Evolutionary conservation across 345 rosid species (phyloP), one percentile per base, ranked within the genome.

Genomic region (Citrus sp.): DNA sequence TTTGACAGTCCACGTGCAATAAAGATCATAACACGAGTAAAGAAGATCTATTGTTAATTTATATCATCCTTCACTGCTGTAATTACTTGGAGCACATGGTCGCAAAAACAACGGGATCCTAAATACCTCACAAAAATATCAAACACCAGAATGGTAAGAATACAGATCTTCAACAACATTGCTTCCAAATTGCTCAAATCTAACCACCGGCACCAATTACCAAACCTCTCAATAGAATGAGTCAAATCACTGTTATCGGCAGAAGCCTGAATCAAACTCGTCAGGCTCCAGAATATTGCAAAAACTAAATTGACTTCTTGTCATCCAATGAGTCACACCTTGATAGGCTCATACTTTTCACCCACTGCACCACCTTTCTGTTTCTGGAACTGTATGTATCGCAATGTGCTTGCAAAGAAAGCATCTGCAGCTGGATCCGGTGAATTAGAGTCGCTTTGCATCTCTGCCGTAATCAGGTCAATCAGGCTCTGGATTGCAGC

Each of bases 321-420:
- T 28, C 68, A 63, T 49, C 73, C 13, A 61, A 66, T 67, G 40
- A 67, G 10, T 86, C 89, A 95, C 77, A 81, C 92, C 86, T 89
- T 93, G 82, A 95, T 85, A 42, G 90, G 75, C 61, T 90, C 94
- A 6, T 94, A 94, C 74, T 85, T 91, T 81, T 92, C 99, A 77
- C 98, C 90, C 68, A 92, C 70, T 10, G 87, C 88, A 51, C 97
- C 99, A 1, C 98, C 99, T 85, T 96, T 96, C 92, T 94, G 93
- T 85, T 96, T 96, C 86, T 96, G 97, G 85, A 89, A 96, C 85
- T 94, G 92, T 71, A 93, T 84, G 73, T 93, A 95, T 40, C 93
- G 84, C 62, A 93, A 77, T 5, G 98, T 90, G 81, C 91, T 88
- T 35, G 95, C 91, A 40, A 92, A 83, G 88, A 92, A 92, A 64